A percentile compares a stretch with the other conserved stretches of the same genome.
Evolutionary conservation across 495 filamentous ascomycete species (phyloP).

Genomic region (Sabuloglossum arenarium): DNA sequence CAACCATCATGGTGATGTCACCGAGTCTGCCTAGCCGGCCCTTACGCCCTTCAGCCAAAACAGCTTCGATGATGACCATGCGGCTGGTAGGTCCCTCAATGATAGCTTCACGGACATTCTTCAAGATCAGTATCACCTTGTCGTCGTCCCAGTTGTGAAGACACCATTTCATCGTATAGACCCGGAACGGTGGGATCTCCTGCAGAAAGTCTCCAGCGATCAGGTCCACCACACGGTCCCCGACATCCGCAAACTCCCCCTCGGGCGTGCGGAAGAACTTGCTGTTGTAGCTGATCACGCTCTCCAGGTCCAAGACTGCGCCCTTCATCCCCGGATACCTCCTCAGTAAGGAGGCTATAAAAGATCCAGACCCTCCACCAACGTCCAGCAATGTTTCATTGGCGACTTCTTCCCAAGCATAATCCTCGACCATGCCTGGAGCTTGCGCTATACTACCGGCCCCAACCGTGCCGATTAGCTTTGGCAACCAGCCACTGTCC

Average conservation of each 20-base stretch:
- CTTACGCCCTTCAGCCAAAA: neutral
- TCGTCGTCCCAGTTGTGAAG: constrained; percentile 16
- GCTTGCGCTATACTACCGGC: constrained; percentile 15
- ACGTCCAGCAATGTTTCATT: constrained; percentile 8
- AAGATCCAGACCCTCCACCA: constrained; percentile 8
- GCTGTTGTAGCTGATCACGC: constrained; percentile 2
- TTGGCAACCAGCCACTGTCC: constrained; percentile 11
- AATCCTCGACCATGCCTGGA: constrained; percentile 17
- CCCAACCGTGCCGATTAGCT: constrained; percentile 15
- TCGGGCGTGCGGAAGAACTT: constrained; percentile 3
- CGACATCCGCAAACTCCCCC: constrained; percentile 4
- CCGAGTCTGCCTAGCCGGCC: neutral
- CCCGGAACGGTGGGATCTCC: constrained; percentile 8
- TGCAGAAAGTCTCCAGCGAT: constrained; percentile 12
- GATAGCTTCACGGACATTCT: constrained; percentile 6
- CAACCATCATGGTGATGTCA: neutral
- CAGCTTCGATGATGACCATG: neutral
- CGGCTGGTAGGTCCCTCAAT: constrained; percentile 3
- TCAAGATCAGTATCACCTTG: constrained; percentile 8
- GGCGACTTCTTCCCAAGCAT: constrained; percentile 14
- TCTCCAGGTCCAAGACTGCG: constrained; percentile 5
- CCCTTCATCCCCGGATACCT: constrained; percentile 4
- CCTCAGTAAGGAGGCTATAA: constrained; percentile 7
- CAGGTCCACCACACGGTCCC: neutral
- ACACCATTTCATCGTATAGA: constrained; percentile 16